Percentiles rank a stretch among this genome's conserved stretches.
These are phyloP conservation scores for Allantophomopsis lycopodina DNA, from an alignment of 2,329 filamentous ascomycete species.

Conservation along the genomic window DNA sequence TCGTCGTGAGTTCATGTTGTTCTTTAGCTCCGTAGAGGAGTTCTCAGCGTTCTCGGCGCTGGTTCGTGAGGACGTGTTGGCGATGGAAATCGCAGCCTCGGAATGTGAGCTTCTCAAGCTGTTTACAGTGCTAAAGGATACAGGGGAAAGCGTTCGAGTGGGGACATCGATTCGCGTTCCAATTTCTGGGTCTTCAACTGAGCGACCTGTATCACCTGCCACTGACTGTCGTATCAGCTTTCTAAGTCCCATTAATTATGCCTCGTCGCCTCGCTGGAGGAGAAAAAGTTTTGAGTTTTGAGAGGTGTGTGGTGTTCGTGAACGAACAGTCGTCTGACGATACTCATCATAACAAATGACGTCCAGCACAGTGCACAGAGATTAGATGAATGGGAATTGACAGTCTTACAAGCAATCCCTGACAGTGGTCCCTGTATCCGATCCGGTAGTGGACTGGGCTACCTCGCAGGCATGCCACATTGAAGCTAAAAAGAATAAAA, in stretches of 20 bases:
- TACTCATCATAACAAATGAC: not conserved
- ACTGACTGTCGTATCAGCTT: too few species aligned
- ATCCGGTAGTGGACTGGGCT: not conserved
- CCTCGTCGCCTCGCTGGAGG: not conserved
- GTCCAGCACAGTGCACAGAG: too few species aligned
- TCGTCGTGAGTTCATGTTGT: too few species aligned
- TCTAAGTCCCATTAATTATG: too few species aligned
- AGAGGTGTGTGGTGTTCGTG: not conserved
- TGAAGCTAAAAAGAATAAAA: not conserved
- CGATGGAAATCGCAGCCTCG: conserved; percentile 5
- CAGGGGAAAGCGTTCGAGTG: conserved; percentile 11
- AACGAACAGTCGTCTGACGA: not conserved
- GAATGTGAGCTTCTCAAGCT: conserved; percentile 2
- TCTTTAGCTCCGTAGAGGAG: not conserved
- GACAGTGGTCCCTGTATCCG: not conserved
- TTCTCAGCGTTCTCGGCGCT: conserved; percentile 5
- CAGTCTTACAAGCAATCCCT: not conserved
- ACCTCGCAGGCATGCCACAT: not conserved
- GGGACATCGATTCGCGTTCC: conserved; percentile 7
- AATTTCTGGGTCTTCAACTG: not conserved
- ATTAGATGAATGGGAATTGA: not conserved
- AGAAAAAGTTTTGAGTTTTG: not conserved
- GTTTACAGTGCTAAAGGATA: conserved; percentile 16
- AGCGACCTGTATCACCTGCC: too few species aligned
- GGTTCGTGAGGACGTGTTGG: conserved; percentile 2